Evolutionary conservation across 202 grass and related monocot genomes (phyloP), one percentile per base, ranked within the genome.

Genomic region (Brachypodium distachyon): DNA sequence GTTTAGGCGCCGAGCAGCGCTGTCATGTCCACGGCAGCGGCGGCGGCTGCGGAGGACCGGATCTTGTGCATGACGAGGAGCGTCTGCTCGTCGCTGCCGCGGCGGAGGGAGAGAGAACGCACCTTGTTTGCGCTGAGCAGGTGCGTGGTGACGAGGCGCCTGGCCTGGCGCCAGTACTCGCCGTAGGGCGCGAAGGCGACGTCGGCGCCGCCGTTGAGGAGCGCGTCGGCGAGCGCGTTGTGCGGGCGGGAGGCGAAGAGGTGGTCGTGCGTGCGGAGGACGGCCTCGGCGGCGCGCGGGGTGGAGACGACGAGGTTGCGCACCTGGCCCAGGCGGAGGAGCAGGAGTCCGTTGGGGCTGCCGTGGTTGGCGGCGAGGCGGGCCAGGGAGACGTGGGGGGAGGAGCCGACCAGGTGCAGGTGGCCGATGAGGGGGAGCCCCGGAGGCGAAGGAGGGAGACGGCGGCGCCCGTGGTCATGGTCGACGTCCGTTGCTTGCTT

Each of bases 391-490:
- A 64, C 43, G 25, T 87, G 84, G 10, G 72, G 68, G 37, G 70
- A 18, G 18, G 51, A 13, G 14, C 86, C 86, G 3, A 88, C 9
- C 18, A 75, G 86, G 70, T 84, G 86, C 18, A 88, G 75, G 76
- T 88, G 78, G 11, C 86, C 86, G 39, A 88, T 75, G 38, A 88
- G 12, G 13, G 81, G 81, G 12, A 80, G 61, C 81, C 39, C 63
- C 12, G 69, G 81, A 48, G 84, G 84, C 37, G 84, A 87, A 46
- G 84, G 84, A 16, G 84, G 84, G 33, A 36, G 33, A 36, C 33
- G 33, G 33, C 33, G n/a, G n/a, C n/a, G n/a, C n/a, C n/a, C n/a
- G n/a, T n/a, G n/a, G n/a, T n/a, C 33, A 36, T 36, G 33, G 33
- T 36, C 33, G n/a, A n/a, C 33, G 6, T 3, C 6, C 3, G 33